Evolutionary conservation across 2,329 filamentous ascomycete genomes (phyloP).

Genomic region (Amesomyces nigricolor): DNA sequence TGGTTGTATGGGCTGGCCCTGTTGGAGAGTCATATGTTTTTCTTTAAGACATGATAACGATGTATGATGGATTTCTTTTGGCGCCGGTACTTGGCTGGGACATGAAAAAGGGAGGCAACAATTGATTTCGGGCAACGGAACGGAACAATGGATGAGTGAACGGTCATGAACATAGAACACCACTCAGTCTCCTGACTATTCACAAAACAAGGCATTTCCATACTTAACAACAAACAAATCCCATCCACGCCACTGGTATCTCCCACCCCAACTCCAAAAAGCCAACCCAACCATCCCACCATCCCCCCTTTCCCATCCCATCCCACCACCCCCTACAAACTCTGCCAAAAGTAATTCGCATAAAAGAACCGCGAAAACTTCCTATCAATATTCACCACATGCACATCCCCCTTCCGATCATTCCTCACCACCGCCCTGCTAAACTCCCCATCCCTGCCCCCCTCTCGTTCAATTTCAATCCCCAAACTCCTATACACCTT

Average conservation of each 20-base stretch:
- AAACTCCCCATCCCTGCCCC: conserved; percentile 65
- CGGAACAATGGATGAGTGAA: no score
- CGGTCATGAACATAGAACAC: no score
- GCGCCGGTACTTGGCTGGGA: no score
- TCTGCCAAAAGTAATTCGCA: conserved; percentile 94
- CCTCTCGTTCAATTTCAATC: conserved; percentile 78
- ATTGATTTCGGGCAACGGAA: no score
- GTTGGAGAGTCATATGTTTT: no score
- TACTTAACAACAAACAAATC: no score
- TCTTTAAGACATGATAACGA: no score
- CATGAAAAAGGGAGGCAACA: no score
- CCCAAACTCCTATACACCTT: conserved; percentile 89
- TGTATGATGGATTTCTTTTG: no score
- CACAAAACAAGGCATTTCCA: no score
- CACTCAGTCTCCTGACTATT: no score
- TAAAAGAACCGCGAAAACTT: conserved; percentile 91
- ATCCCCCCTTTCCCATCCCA: not conserved
- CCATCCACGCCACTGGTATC: not conserved
- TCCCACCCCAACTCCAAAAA: not conserved
- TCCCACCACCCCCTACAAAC: conserved; percentile 47
- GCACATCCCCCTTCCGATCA: conserved; percentile 80
- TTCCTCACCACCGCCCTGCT: conserved; percentile 81
- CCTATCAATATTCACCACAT: conserved; percentile 88
- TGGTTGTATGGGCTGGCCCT: no score
- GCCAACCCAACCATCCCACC: not conserved